Evolutionary conservation across 805 yeast genomes (phyloP).

Genomic region (Scheffersomyces spartinae): DNA sequence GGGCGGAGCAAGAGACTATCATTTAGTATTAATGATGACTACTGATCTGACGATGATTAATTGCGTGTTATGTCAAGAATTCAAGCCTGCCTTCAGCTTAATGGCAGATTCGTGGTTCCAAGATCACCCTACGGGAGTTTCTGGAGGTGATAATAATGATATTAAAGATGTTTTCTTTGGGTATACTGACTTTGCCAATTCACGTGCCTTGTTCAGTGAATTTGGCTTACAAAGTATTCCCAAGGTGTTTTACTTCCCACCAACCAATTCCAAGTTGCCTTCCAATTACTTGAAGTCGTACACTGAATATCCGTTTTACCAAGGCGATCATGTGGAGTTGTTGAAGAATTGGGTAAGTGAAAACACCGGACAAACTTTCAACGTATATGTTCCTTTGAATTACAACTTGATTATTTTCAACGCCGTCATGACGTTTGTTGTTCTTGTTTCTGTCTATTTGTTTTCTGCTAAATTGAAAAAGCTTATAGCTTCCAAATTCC

Average conservation of each 20-base stretch:
- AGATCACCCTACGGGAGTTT: constrained; percentile 39
- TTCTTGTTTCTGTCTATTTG: constrained; percentile 13
- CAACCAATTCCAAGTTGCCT: constrained; percentile 27
- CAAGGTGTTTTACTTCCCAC: constrained; percentile 49
- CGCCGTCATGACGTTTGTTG: constrained; percentile 21
- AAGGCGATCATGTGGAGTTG: constrained; percentile 17
- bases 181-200: constrained; percentile 56
- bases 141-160: constrained; percentile 27
- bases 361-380: constrained; percentile 22
- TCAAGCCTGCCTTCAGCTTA: constrained; percentile 51
- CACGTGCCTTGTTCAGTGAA: constrained; percentile 39
- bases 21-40: constrained; percentile 56
- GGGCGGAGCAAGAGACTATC: constrained; percentile 56
- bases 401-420: constrained; percentile 25
- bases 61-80: constrained; percentile 62
- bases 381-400: constrained; percentile 30
- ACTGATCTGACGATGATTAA: constrained; percentile 65
- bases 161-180: constrained; percentile 49
- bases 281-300: constrained; percentile 14
- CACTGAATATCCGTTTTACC: constrained; percentile 29
- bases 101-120: constrained; percentile 48
- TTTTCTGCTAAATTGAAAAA: constrained; percentile 20
- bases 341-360: constrained; percentile 24
- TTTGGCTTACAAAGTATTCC: constrained; percentile 68
- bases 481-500: constrained; percentile 36